phyloP scores from a whole-genome alignment of 208 protist species.

The Leishmania major region DNA sequence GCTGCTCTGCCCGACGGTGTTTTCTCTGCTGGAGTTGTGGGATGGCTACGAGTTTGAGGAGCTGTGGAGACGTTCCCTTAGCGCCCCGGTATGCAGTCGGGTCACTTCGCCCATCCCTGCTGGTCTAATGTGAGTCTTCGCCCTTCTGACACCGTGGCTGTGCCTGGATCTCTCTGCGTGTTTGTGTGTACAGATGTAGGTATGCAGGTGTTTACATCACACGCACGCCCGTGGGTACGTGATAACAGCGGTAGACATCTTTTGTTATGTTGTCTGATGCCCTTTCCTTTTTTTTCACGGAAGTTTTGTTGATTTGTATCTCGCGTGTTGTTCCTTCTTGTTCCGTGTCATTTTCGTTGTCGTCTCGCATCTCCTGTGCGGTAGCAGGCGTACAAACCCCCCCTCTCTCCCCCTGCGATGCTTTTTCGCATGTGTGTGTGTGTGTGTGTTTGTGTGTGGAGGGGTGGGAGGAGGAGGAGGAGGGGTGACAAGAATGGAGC shows the following conservation, averaged over 20 bases:
- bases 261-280: background rate
- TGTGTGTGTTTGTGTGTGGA: no score
- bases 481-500: no score
- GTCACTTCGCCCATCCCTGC: slow-evolving; percentile 14
- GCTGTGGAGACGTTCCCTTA: slow-evolving; percentile 30
- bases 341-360: background rate
- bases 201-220: background rate
- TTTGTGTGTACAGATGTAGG: background rate
- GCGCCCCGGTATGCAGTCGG: slow-evolving; percentile 5
- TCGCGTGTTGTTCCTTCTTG: background rate
- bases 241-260: background rate
- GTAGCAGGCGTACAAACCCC: no score
- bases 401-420: no score
- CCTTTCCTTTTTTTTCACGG: background rate
- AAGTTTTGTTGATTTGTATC: background rate
- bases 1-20: slow-evolving; percentile 75
- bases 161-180: background rate
- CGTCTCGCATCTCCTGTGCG: no score
- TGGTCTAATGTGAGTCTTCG: slow-evolving; percentile 15
- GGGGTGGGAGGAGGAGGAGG: no score
- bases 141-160: background rate
- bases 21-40: slow-evolving; percentile 76
- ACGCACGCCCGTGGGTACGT: no score
- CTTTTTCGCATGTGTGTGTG: no score
- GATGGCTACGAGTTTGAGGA: slow-evolving; percentile 78